Evolutionary conservation across 2,329 filamentous ascomycete genomes (phyloP).

Genomic region (Pyricularia sp.): DNA sequence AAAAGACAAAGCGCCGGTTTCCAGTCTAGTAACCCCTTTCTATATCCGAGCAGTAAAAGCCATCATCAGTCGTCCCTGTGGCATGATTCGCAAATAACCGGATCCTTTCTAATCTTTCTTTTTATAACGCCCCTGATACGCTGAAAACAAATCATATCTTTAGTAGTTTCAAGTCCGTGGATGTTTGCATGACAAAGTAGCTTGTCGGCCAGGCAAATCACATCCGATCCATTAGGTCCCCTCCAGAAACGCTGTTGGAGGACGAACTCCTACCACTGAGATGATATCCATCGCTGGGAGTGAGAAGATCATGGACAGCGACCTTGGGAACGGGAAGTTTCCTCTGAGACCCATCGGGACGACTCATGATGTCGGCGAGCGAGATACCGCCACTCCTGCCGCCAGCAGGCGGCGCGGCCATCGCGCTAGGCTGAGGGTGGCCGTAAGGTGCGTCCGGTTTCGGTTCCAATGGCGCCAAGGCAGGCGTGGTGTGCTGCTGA

Average conservation of each 20-base stretch:
- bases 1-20: neutral
- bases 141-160: neutral
- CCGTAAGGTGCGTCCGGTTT: conserved; percentile 33
- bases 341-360: conserved; percentile 75
- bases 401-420: conserved; percentile 39
- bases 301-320: conserved; percentile 75
- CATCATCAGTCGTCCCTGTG: neutral
- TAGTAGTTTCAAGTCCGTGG: neutral
- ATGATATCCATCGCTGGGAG: conserved; percentile 49
- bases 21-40: neutral
- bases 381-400: conserved; percentile 60
- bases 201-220: neutral
- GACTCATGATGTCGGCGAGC: conserved; percentile 87
- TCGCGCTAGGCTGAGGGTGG: conserved; percentile 14
- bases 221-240: conserved; percentile 35
- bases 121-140: neutral
- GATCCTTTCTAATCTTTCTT: neutral
- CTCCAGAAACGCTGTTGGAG: conserved; percentile 67
- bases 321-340: conserved; percentile 84
- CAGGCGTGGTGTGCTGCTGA: conserved; percentile 43
- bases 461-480: conserved; percentile 50
- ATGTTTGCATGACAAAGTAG: neutral
- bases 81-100: neutral
- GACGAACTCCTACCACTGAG: conserved; percentile 68
- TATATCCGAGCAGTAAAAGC: neutral